A percentile compares a stretch with the other conserved stretches of the same genome.
Conservation (phyloP, 2,329 filamentous ascomycete species). For the Clonostachys chloroleuca region DNA sequence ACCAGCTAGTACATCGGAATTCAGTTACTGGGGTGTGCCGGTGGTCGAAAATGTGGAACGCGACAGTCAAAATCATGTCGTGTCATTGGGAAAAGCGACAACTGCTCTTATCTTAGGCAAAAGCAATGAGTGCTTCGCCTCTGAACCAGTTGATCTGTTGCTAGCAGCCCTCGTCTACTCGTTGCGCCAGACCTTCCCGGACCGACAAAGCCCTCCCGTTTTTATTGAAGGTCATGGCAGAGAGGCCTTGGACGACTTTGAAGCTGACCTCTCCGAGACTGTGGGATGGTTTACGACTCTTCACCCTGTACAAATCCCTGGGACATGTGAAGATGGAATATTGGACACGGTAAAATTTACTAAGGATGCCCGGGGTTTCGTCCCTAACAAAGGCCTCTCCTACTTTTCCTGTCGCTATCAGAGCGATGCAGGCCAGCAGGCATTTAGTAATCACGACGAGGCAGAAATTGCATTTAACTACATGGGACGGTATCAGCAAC, state of each 20-base stretch:
- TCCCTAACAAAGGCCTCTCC: conserved; percentile 25
- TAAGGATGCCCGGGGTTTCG: conserved; percentile 14
- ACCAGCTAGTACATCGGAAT: conserved; percentile 8
- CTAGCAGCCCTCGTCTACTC: conserved; percentile 18
- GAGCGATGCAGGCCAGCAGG: conserved; percentile 12
- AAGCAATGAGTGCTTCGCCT: conserved; percentile 15
- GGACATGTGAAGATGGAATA: conserved; percentile 3
- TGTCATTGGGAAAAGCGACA: conserved; percentile 7
- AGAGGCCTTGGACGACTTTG: conserved; percentile 18
- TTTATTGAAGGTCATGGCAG: conserved; percentile 29
- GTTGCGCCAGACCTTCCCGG: conserved; percentile 18
- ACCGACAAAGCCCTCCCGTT: conserved; percentile 16
- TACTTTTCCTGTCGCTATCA: conserved; percentile 25
- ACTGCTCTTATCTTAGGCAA: conserved; percentile 8
- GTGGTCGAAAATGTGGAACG: background rate
- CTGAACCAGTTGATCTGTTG: conserved; percentile 25
- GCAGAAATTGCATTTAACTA: conserved; percentile 24
- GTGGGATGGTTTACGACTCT: conserved; percentile 33
- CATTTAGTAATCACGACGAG: conserved; percentile 23
- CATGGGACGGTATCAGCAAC: conserved; percentile 10
- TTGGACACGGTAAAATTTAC: conserved; percentile 7
- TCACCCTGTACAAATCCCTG: conserved; percentile 15
- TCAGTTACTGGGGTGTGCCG: conserved; percentile 13
- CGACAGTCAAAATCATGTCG: conserved; percentile 4
- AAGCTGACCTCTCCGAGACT: conserved; percentile 24